These are phyloP conservation scores for Ganoderma boninense DNA, from an alignment of 1,284 basidiomycete species.

Conservation along the genomic window DNA sequence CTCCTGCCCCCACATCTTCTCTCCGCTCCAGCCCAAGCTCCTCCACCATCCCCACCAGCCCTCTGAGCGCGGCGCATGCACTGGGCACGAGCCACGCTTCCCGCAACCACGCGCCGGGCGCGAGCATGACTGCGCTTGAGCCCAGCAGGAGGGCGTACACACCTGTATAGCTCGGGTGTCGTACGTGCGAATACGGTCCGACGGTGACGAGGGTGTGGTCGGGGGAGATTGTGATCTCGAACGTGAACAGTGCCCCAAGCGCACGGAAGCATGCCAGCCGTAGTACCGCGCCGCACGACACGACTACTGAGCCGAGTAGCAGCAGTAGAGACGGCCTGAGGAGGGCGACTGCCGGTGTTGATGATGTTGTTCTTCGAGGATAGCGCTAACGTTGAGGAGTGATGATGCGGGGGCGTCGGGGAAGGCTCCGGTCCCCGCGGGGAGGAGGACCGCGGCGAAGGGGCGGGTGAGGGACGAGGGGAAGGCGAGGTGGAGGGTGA, in stretches of 20 bases:
- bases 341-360: conserved; percentile 8
- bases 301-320: conserved; percentile 30
- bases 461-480: conserved; percentile 29
- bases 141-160: conserved; percentile 40
- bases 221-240: conserved; percentile 40
- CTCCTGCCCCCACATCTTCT: conserved; percentile 30
- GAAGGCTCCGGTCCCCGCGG: conserved; percentile 5
- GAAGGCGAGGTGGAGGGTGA: conserved; percentile 32
- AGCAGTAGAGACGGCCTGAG: conserved; percentile 29
- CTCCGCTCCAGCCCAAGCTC: conserved; percentile 33
- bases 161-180: conserved; percentile 43
- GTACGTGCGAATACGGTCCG: conserved; percentile 41
- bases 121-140: conserved; percentile 33
- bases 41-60: conserved; percentile 38
- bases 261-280: conserved; percentile 39
- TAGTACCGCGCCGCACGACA: conserved; percentile 30
- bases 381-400: background rate
- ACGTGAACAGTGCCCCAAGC: conserved; percentile 42
- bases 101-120: conserved; percentile 38
- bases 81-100: conserved; percentile 34
- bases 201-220: conserved; percentile 38
- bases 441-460: conserved; percentile 26
- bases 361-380: background rate
- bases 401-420: conserved; percentile 1
- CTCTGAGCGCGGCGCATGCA: conserved; percentile 22